These are phyloP conservation scores for Petunia axillaris DNA, from an alignment of 257 asterid genomes.

Conservation along the genomic window DNA sequence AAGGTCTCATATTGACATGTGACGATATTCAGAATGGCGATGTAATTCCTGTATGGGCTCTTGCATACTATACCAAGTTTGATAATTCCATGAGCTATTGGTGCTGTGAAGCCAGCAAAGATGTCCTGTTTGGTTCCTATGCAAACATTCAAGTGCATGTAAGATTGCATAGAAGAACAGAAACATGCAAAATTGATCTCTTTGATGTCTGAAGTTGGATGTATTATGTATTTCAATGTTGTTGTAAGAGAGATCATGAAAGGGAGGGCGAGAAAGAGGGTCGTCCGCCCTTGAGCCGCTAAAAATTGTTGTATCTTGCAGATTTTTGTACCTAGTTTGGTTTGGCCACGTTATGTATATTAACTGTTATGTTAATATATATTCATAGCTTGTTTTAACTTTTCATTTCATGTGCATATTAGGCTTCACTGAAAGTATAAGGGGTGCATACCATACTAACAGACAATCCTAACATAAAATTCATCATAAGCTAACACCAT, in stretches of 20 bases:
- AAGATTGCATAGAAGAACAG: conserved; percentile 27
- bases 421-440: neutral
- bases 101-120: neutral
- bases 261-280: neutral
- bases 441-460: too few relatives aligned
- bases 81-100: conserved; percentile 23
- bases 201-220: neutral
- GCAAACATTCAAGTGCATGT: conserved; percentile 24
- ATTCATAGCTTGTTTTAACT: neutral
- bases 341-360: neutral
- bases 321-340: neutral
- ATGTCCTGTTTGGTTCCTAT: conserved; percentile 19
- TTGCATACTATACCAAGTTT: conserved; percentile 3
- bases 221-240: conserved; percentile 3
- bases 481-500: too few relatives aligned
- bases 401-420: neutral
- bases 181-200: neutral
- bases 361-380: neutral
- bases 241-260: neutral
- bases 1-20: conserved; percentile 66
- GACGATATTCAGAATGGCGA: conserved; percentile 55
- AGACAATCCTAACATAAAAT: too few relatives aligned
- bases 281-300: conserved; percentile 14
- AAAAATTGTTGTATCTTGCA: neutral
- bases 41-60: conserved; percentile 66